Evolutionary conservation across 768 basidiomycete species (phyloP).

Genomic region (Paxillus involutus): DNA sequence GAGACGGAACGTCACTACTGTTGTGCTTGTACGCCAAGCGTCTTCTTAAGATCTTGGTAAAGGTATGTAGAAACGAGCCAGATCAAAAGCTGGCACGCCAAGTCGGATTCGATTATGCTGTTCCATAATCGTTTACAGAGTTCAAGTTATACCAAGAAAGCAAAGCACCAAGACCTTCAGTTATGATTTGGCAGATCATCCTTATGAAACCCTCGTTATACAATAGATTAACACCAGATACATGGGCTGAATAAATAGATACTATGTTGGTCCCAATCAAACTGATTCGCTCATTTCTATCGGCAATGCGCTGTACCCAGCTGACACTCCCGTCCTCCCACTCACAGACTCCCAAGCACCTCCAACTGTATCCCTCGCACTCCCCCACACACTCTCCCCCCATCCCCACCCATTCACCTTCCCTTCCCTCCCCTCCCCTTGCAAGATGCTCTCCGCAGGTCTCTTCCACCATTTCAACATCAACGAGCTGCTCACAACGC

Average conservation of each 20-base stretch:
- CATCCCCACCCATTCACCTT: conserved; percentile 27
- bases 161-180: not conserved
- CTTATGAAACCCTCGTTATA: not conserved
- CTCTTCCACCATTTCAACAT: conserved; percentile 83
- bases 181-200: not conserved
- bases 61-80: not conserved
- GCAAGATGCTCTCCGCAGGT: conserved; percentile 69
- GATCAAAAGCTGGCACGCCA: not conserved
- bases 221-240: not conserved
- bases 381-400: conserved; percentile 30
- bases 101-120: not conserved
- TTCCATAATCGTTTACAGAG: too few relatives aligned
- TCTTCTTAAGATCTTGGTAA: not conserved
- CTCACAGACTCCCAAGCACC: conserved; percentile 50
- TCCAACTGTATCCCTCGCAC: conserved; percentile 41
- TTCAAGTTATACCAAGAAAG: too few relatives aligned
- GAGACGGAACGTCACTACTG: conserved; percentile 2
- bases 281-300: conserved; percentile 57
- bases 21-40: not conserved
- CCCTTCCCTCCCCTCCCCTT: conserved; percentile 43
- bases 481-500: conserved; percentile 89
- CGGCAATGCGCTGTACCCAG: conserved; percentile 70
- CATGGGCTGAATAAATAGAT: not conserved
- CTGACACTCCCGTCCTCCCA: conserved; percentile 35
- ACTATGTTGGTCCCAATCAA: conserved; percentile 6